Evolutionary conservation across 2,329 filamentous ascomycete genomes (phyloP), one percentile per base, ranked within the genome.

Genomic region (Calonectria honghensis): DNA sequence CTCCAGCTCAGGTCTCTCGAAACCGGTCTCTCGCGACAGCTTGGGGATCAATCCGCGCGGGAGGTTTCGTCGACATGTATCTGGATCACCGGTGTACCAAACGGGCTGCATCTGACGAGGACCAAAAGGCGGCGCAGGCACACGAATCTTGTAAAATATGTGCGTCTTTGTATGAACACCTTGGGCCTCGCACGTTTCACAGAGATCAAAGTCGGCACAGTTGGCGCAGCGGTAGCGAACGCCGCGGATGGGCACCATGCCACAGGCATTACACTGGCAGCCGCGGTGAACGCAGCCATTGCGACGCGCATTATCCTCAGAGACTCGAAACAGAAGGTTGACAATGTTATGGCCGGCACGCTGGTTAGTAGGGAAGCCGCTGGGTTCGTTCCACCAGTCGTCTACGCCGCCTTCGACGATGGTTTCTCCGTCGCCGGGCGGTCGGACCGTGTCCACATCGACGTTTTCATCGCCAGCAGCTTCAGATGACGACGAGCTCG

Each of bases 181-280:
- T 79, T 93, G 91, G 6, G 94, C 91, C 86, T 99, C 96, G 86
- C 97, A 99, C 10, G 93, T 93, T 82, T 98, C 96, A 87, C 97
- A 99, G 2, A 99, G 91, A 83, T 99, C 97, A 83, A 96, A 98
- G 85, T 99, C 96, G 77, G 95, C 92, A 83, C 97, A 99, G 86
- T 99, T 98, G 79, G 96, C 93, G 85, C 97, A 99, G 74, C 96
- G 94, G 87, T 98, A 99, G 72, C 97, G 92, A 75, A 98, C 94
- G 20, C 97, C 97, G 68, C 95, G 93, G 75, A 99, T 98, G 16
- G 97, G 96, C 65, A 95, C 92, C 80, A 94, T 92, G 70, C 94
- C 94, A 80, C 97, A 99, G 65, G 92, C 92, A 84, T 98, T 98
- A 83, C 97, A 99, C 48, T 94, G 94, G 75, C 98, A 97, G 16